These are phyloP conservation scores for Ceratocystis variospora DNA, from an alignment of 2,329 filamentous ascomycete genomes.

Conservation along the genomic window DNA sequence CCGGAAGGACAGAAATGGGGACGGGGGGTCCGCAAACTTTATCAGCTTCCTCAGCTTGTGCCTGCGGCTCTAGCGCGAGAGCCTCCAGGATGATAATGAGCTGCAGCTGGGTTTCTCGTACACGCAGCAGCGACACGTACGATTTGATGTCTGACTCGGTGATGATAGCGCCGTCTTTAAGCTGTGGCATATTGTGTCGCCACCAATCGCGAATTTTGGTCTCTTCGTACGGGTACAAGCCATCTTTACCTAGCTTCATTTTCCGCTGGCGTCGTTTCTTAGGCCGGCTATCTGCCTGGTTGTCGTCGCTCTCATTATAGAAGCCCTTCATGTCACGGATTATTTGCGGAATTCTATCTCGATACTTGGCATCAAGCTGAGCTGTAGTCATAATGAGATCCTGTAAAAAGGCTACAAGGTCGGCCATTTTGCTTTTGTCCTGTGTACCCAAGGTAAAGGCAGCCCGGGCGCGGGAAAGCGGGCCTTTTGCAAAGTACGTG, in stretches of 20 bases:
- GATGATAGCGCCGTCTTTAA: slow-evolving; percentile 31
- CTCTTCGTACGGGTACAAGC: slow-evolving; percentile 54
- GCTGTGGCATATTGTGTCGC: slow-evolving; percentile 41
- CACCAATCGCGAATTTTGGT: slow-evolving; percentile 57
- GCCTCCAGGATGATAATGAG: slow-evolving; percentile 69
- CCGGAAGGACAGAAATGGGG: slow-evolving; percentile 7
- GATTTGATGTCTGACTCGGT: slow-evolving; percentile 43
- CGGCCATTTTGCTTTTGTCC: slow-evolving; percentile 43
- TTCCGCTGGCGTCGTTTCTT: slow-evolving; percentile 47
- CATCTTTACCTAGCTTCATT: slow-evolving; percentile 52
- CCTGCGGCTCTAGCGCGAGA: slow-evolving; percentile 50
- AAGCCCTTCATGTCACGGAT: slow-evolving; percentile 43
- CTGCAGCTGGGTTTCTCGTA: slow-evolving; percentile 66
- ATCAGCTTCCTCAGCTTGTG: slow-evolving; percentile 29
- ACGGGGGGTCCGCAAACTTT: slow-evolving; percentile 24
- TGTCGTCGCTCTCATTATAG: slow-evolving; percentile 39
- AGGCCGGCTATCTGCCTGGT: slow-evolving; percentile 22
- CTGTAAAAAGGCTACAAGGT: slow-evolving; percentile 56
- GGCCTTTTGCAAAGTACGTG: slow-evolving; percentile 74
- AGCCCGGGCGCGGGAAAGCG: slow-evolving; percentile 59
- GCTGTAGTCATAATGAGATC: slow-evolving; percentile 51
- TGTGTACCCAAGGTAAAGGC: slow-evolving; percentile 53
- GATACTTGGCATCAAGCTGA: slow-evolving; percentile 66
- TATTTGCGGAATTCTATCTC: slow-evolving; percentile 52
- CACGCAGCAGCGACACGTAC: slow-evolving; percentile 51